Evolutionary conservation across 139 green algal genomes (phyloP), one percentile per base, ranked within the genome.

Genomic region (Chlamydomonas schloesseri): DNA sequence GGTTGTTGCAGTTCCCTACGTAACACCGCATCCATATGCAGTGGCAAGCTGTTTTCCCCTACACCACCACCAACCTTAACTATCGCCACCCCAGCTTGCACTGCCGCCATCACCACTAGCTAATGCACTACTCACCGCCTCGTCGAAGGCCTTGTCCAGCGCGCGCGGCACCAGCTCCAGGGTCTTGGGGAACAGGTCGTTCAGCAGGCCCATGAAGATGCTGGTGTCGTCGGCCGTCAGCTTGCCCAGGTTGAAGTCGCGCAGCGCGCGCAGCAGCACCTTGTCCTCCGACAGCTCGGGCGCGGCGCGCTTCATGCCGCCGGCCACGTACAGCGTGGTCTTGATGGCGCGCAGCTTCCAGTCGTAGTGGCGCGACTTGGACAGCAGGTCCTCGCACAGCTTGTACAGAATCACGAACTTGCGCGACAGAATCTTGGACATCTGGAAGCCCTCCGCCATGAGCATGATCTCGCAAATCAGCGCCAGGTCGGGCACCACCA

Each of bases 311-410:
- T 98, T 98, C 96, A 98, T 98, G 87, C 94, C 95, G 50, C 96
- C 96, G 13, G 97, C 97, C 46, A 99, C 97, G 84, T 98, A 97
- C 60, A 99, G 94, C 29, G 97, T 99, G 55, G 97, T 98, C 92
- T 99, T 99, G 93, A 99, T 98, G n/a, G 97, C 97, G 67, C 97
- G 94, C 91, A 99, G 93, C 94, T 98, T 98, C 97, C 97, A 99
- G 90, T 99, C 97, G 85, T 99, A 99, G 90, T 99, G 97, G 73
- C 91, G 87, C 31, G 65, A 83, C 90, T 97, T 97, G 73, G 91
- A 96, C 69, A 99, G 95, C 89, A 99, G 90, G 90, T 98, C 96
- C 88, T 98, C 95, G 88, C 95, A 98, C 53, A 98, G 94, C 86
- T 95, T 96, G 94, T 99, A 98, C 77, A 99, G 91, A 67, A 97